A percentile compares a stretch with the other conserved stretches of the same genome.
These are phyloP conservation scores for Aspergillus unguis DNA, from an alignment of 2,329 filamentous ascomycete species.

Conservation along the genomic window DNA sequence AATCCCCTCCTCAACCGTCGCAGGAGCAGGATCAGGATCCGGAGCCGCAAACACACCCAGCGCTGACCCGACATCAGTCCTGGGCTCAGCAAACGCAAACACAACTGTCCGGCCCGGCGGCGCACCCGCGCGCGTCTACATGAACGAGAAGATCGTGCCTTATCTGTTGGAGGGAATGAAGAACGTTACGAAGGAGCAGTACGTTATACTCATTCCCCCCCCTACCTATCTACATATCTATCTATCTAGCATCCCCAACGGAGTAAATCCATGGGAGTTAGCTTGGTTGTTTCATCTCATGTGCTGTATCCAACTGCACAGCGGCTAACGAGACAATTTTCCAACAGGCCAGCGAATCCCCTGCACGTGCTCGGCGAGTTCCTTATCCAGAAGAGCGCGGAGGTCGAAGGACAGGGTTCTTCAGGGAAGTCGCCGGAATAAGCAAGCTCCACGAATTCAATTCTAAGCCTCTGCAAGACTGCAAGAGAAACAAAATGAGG, in stretches of 20 bases:
- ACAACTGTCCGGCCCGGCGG: slow-evolving; percentile 59
- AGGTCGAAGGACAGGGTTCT: slow-evolving; percentile 50
- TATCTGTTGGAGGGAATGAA: slow-evolving; percentile 73
- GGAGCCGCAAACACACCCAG: slow-evolving; percentile 21
- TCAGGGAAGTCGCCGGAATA: slow-evolving; percentile 27
- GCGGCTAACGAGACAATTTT: neutral
- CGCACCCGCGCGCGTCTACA: slow-evolving; percentile 65
- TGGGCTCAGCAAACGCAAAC: slow-evolving; percentile 33
- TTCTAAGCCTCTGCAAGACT: too few species aligned
- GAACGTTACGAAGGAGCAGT: slow-evolving; percentile 67
- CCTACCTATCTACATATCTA: too few species aligned
- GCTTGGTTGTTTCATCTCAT: neutral
- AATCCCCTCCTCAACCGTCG: neutral
- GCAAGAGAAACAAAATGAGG: too few species aligned
- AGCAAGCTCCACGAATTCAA: neutral
- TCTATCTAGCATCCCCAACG: too few species aligned
- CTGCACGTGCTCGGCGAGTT: slow-evolving; percentile 68
- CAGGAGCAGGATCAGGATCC: neutral
- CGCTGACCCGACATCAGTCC: slow-evolving; percentile 44
- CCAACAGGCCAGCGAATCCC: slow-evolving; percentile 61
- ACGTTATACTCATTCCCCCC: slow-evolving; percentile 33
- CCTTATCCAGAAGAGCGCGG: slow-evolving; percentile 64
- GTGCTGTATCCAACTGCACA: neutral
- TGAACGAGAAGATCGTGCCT: slow-evolving; percentile 68
- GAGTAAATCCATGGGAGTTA: neutral